These are phyloP conservation scores for Vaccinium vitisidaea DNA, from an alignment of 148 eudicot species.

Conservation along the genomic window DNA sequence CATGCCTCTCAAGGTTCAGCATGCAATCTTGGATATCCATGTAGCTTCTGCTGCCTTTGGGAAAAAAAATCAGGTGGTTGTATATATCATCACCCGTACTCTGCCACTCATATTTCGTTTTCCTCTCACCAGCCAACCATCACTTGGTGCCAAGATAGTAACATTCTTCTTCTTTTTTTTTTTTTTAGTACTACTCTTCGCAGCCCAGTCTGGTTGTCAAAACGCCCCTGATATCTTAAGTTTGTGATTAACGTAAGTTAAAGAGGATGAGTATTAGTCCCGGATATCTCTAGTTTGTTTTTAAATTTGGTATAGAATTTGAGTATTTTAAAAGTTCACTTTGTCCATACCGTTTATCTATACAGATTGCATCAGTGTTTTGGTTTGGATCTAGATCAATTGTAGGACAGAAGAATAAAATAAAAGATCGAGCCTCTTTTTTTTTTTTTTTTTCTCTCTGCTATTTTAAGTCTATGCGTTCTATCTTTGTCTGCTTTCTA, in stretches of 20 bases:
- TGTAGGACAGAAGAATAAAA: not conserved
- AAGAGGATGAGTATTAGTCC: too few species aligned
- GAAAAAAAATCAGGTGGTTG: not conserved
- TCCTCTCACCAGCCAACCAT: not conserved
- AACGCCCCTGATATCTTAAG: not conserved
- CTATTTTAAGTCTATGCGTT: not conserved
- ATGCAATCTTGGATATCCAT: not conserved
- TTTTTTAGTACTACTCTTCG: not conserved
- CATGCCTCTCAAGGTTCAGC: not conserved
- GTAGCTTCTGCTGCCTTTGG: not conserved
- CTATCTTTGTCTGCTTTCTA: constrained; percentile 6
- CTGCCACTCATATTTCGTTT: not conserved
- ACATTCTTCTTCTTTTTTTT: not conserved
- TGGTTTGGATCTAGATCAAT: not conserved
- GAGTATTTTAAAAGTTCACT: not conserved
- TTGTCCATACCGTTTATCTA: too few species aligned
- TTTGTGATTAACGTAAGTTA: too few species aligned
- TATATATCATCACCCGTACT: not conserved
- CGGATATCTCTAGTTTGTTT: not conserved
- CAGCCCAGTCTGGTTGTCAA: not conserved
- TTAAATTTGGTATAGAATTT: not conserved
- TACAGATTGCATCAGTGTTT: not conserved
- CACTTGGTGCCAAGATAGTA: too few species aligned
- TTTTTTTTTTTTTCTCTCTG: not conserved
- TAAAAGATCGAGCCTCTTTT: not conserved